Conservation (phyloP, 257 asterid species). For the Capsicum baccatum region DNA sequence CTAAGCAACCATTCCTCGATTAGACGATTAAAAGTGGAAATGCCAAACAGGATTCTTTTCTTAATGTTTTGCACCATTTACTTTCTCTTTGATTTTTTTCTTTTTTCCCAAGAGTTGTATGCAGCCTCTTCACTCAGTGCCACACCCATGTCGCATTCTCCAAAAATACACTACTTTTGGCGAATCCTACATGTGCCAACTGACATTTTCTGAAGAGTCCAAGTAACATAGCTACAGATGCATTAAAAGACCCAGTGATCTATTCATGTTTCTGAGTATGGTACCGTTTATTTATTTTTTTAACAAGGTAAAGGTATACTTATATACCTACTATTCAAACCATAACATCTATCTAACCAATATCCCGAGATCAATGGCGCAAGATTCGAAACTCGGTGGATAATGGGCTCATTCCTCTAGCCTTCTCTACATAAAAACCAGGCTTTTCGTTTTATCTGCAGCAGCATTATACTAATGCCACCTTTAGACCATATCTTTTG, state of each 20-base stretch:
- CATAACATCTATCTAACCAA: background rate
- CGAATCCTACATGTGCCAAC: no score
- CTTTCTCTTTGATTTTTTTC: background rate
- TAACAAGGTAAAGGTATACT: background rate
- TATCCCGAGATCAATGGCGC: background rate
- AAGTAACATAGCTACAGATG: background rate
- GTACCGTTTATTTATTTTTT: background rate
- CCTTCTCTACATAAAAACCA: no score
- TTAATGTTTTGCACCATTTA: background rate
- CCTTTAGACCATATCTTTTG: background rate
- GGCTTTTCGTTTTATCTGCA: background rate
- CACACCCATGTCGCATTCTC: no score
- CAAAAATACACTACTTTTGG: no score
- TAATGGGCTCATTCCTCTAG: no score
- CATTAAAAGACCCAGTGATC: conserved; percentile 3
- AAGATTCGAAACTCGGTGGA: no score
- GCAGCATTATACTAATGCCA: background rate
- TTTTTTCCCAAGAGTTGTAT: background rate
- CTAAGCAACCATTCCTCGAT: background rate
- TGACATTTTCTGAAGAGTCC: no score
- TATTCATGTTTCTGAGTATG: background rate
- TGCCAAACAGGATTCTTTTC: background rate
- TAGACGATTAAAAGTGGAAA: background rate
- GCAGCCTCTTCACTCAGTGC: no score
- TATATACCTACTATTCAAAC: no score